Base-by-base conservation (phyloP, 2,329 filamentous ascomycete genomes). In the Aspergillus udagawae region DNA sequence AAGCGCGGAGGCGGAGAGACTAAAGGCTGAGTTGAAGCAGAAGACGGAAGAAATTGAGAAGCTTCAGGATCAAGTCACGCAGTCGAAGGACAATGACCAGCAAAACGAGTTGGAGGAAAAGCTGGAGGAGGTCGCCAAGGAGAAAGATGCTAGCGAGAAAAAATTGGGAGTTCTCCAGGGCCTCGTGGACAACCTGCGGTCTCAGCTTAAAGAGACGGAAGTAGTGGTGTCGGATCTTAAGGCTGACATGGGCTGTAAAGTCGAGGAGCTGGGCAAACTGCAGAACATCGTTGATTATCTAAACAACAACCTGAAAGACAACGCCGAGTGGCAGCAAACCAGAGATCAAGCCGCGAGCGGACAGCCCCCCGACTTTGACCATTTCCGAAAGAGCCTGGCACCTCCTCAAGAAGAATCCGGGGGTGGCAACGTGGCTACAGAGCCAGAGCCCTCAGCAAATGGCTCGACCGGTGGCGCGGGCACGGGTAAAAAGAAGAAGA, bases 401-500 rank as follows among this genome's bases (percentile, higher is more conserved):
- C 64, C 65, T 12, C 56, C 62, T 17, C 67, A 69, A 42, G 64
- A 65, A 7, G 52, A 49, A 4, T 9, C 66, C 6, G 62, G 70
- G 54, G 51, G 59, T 5, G 60, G 60, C 8, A 70, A 65, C 44
- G 56, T 63, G n/a, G 59, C 51, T 9, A 44, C 66, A 14, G 62
- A 62, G 49, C 32, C 63, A 17, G 55, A 68, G 45, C 56, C 49
- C 9, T 68, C 67, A 53, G 50, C 63, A 23, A 49, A 62, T 20
- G 57, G 56, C 41, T 45, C 63, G 1, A 27, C 63, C 17, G 54
- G 65, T 10, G 66, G 64, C 17, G 68, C 71, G 3, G 70, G 75
- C 14, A 73, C 68, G 14, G 73, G 78, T 10, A 77, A 77, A 58
- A 93, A 92, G 76, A 95, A 91, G 75, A 95, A 92, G 63, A 90